Evolutionary conservation across 371 early-diverging fungal species (phyloP).

Genomic region (Rhizopus microsporus): DNA sequence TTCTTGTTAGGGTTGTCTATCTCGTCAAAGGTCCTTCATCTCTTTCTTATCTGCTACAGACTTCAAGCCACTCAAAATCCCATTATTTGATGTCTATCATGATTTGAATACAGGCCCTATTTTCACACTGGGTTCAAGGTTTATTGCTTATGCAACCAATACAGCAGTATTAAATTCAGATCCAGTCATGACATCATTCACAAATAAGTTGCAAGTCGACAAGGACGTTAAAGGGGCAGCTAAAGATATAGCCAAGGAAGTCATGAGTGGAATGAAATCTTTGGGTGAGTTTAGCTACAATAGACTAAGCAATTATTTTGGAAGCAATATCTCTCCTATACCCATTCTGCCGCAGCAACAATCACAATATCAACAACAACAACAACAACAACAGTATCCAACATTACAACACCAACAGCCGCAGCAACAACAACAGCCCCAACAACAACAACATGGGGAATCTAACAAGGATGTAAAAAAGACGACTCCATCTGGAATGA

Average conservation of each 20-base stretch:
- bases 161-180: constrained; percentile 41
- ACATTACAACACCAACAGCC: neutral
- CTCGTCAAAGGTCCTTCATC: constrained; percentile 38
- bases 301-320: constrained; percentile 52
- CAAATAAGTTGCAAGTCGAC: constrained; percentile 35
- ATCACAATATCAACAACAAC: neutral
- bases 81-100: constrained; percentile 53
- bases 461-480: constrained; percentile 11
- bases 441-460: neutral
- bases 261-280: constrained; percentile 70
- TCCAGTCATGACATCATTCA: constrained; percentile 33
- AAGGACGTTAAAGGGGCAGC: constrained; percentile 60
- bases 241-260: constrained; percentile 70
- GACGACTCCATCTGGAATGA: constrained; percentile 45
- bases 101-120: constrained; percentile 43
- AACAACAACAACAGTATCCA: neutral
- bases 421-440: neutral
- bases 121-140: constrained; percentile 62
- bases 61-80: constrained; percentile 32
- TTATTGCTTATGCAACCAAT: constrained; percentile 66
- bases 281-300: constrained; percentile 58
- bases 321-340: constrained; percentile 11
- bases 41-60: constrained; percentile 38
- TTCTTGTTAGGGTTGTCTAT: constrained; percentile 28
- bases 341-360: neutral